Base-by-base conservation (phyloP, 108 stramenopile genomes). In the Parmales sp. region DNA sequence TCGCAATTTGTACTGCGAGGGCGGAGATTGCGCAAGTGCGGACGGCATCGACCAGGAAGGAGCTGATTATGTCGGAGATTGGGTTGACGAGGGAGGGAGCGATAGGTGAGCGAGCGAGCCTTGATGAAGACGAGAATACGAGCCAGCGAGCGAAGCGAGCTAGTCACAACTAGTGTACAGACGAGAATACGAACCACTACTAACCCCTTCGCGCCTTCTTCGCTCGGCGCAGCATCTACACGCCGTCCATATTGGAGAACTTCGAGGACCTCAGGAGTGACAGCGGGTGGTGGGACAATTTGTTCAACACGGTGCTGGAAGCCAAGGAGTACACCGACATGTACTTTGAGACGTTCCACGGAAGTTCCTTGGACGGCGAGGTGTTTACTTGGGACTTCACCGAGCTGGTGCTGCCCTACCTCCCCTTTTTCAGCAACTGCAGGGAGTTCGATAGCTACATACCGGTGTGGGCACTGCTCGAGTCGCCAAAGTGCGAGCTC, bases 391-490 rank as follows among this genome's bases (percentile, higher is more conserved):
- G 80, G 67, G 76, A 68, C 13, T 76, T 80, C 49, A 19, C 51
- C 26, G 67, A 78, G 37, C 25, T 92, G 36, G 37, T 88, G 16
- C 68, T 92, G 19, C 88, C 88, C 3, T 92, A 89, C 70, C 67
- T 90, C 28, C 91, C 89, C 16, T 92, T 80, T 64, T 86, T 92
- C 64, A 86, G 86, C 22, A 88, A 83, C 68, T 92, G 91, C 73
- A 68, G 81, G 22, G 83, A 83, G 19, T 90, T 77, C 51, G 91
- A 92, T 63, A 85, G 82, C 11, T 65, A 87, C 66, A 69, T 84
- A 6, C 69, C 74, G 28, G 26, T 81, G 16, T 72, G 49, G 44
- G 23, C 41, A 1, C 28, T 81, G 46, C 9, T 65, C 25, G 80
- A 81, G 46, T 19, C 18, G 44, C 25, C 41, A 28, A 51, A 38